These are phyloP conservation scores for Hypoxylon trugodes DNA, from an alignment of 495 filamentous ascomycete genomes.

Conservation along the genomic window DNA sequence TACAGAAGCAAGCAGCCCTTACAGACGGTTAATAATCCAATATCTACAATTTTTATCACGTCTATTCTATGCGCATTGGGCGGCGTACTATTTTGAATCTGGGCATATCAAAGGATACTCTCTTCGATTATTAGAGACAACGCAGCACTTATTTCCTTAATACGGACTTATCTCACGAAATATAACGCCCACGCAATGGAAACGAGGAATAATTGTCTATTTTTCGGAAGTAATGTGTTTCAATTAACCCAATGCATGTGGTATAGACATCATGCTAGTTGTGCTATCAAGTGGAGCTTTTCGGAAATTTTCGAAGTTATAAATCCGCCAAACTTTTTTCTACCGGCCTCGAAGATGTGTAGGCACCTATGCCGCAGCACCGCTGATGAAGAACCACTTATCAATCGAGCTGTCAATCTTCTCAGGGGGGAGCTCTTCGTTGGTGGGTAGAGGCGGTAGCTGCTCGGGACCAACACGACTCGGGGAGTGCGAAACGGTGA, in stretches of 20 bases:
- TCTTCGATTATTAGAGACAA: background rate
- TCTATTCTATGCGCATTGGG: constrained; percentile 38
- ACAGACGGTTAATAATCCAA: constrained; percentile 57
- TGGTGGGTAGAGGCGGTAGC: constrained; percentile 74
- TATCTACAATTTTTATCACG: constrained; percentile 16
- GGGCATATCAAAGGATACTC: constrained; percentile 23
- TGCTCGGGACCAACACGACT: constrained; percentile 69
- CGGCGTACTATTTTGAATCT: constrained; percentile 43
- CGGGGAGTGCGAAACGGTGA: constrained; percentile 72
- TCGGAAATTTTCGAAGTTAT: constrained; percentile 16
- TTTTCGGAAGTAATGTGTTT: constrained; percentile 12
- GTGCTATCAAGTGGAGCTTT: constrained; percentile 20
- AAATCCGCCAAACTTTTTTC: constrained; percentile 37
- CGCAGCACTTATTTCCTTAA: background rate
- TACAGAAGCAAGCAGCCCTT: constrained; percentile 85
- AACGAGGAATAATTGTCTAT: background rate
- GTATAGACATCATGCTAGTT: constrained; percentile 1
- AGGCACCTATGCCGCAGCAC: constrained; percentile 84
- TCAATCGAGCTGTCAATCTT: constrained; percentile 96
- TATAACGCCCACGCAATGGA: background rate
- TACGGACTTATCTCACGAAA: background rate
- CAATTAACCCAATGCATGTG: constrained; percentile 16
- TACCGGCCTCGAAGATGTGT: constrained; percentile 29
- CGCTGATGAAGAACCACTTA: constrained; percentile 99
- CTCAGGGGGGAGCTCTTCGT: constrained; percentile 81